A percentile compares a stretch with the other conserved stretches of the same genome.
These are phyloP conservation scores for Stentor coeruleus DNA, from an alignment of 73 alveolate species.

Conservation along the genomic window DNA sequence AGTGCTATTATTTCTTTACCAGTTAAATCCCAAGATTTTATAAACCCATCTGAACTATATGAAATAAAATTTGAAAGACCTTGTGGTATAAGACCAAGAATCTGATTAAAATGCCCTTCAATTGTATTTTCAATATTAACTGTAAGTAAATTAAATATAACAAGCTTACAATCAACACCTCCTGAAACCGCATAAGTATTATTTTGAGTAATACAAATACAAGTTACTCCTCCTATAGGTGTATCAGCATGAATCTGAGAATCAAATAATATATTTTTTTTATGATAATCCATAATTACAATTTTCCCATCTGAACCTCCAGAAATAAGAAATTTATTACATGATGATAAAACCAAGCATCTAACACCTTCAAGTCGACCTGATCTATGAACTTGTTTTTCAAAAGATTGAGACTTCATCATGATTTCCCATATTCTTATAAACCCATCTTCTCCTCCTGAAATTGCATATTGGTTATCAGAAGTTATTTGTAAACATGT, in stretches of 20 bases:
- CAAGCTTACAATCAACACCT: background rate
- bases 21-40: background rate
- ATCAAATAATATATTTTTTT: no score
- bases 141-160: background rate
- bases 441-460: background rate
- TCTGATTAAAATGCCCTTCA: background rate
- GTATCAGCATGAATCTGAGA: background rate
- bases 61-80: background rate
- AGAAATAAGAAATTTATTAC: background rate
- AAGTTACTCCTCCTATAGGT: background rate
- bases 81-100: background rate
- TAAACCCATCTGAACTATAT: background rate
- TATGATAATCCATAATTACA: background rate
- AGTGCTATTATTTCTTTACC: background rate
- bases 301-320: background rate
- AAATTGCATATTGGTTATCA: background rate
- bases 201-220: background rate
- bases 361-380: background rate
- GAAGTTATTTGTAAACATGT: background rate
- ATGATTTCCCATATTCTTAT: background rate
- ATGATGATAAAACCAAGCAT: background rate
- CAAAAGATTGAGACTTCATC: background rate
- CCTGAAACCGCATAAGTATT: background rate
- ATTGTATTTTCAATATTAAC: no score
- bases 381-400: background rate